Evolutionary conservation across 371 early-diverging fungal species (phyloP).

Genomic region (Blakeslea trispora): DNA sequence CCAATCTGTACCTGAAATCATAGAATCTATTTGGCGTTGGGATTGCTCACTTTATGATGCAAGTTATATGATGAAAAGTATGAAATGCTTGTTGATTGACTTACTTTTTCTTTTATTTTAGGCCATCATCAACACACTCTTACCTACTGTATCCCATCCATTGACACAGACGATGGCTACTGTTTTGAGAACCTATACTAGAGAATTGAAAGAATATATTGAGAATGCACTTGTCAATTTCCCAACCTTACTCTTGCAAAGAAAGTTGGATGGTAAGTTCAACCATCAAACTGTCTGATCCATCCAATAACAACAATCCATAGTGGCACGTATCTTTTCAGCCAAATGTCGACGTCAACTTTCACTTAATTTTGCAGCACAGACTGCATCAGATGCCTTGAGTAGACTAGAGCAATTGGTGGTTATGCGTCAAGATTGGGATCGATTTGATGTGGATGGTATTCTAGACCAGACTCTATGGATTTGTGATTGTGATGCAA

Average conservation of each 20-base stretch:
- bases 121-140: constrained; percentile 41
- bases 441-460: constrained; percentile 46
- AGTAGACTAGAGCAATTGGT: constrained; percentile 28
- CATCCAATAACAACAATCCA: background rate
- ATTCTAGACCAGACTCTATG: constrained; percentile 56
- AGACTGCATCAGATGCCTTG: constrained; percentile 43
- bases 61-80: no score
- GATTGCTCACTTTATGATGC: constrained; percentile 59
- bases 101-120: constrained; percentile 4
- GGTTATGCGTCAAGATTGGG: constrained; percentile 54
- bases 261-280: constrained; percentile 36
- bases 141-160: constrained; percentile 40
- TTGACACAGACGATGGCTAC: constrained; percentile 34
- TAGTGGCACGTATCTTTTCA: constrained; percentile 56
- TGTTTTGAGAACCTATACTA: constrained; percentile 43
- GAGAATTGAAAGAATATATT: constrained; percentile 41
- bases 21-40: constrained; percentile 55
- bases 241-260: constrained; percentile 32
- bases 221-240: constrained; percentile 28
- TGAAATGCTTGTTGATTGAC: background rate
- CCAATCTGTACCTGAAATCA: constrained; percentile 30
- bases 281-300: constrained; percentile 3
- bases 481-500: constrained; percentile 53
- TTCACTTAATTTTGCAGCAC: constrained; percentile 55
- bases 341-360: constrained; percentile 56